These are phyloP conservation scores for Asterophora parasitica DNA, from an alignment of 768 basidiomycete species.

Conservation along the genomic window DNA sequence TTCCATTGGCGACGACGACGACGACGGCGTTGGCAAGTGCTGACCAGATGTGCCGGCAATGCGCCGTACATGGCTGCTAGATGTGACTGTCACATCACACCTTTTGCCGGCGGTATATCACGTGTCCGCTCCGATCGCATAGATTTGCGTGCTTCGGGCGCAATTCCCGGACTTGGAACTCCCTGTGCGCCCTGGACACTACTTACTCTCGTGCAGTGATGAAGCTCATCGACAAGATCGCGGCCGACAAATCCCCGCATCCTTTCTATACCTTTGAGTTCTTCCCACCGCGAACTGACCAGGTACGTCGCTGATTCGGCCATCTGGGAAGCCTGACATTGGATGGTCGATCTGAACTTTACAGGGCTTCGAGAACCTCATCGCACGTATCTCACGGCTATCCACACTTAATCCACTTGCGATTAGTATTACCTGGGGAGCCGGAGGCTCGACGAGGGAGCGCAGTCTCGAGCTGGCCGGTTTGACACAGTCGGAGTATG, in stretches of 20 bases:
- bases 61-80: not conserved
- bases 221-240: slow-evolving; percentile 74
- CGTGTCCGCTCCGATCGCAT: slow-evolving; percentile 11
- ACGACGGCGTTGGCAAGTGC: slow-evolving; percentile 1
- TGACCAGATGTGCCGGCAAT: not conserved
- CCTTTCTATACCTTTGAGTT: slow-evolving; percentile 95
- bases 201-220: slow-evolving; percentile 32
- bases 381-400: slow-evolving; percentile 82
- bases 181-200: too few species aligned
- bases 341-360: slow-evolving; percentile 4
- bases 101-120: slow-evolving; percentile 12
- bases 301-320: slow-evolving; percentile 37
- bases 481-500: slow-evolving; percentile 66
- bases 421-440: slow-evolving; percentile 96
- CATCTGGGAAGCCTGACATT: not conserved
- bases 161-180: too few species aligned
- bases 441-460: slow-evolving; percentile 88
- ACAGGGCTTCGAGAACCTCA: slow-evolving; percentile 88
- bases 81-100: slow-evolving; percentile 10
- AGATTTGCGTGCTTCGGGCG: not conserved
- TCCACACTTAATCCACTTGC: slow-evolving; percentile 74
- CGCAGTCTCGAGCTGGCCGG: slow-evolving; percentile 83
- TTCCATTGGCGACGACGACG: slow-evolving; percentile 33
- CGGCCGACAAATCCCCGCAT: slow-evolving; percentile 30
- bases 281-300: slow-evolving; percentile 93